These are phyloP conservation scores for Phallus indusiatus DNA, from an alignment of 768 basidiomycete species.

Conservation along the genomic window DNA sequence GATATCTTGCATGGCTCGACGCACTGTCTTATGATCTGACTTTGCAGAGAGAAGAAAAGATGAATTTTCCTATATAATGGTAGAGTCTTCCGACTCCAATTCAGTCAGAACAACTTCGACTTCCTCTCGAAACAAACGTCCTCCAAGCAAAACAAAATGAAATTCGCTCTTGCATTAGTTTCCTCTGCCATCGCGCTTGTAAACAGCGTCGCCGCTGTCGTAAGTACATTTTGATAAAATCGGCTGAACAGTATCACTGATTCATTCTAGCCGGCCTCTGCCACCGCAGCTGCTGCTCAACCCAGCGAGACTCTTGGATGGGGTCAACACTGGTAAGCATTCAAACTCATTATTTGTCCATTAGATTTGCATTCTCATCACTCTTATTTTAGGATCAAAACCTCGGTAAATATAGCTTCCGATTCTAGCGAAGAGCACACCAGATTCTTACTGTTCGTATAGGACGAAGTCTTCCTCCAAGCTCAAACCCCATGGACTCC, in stretches of 20 bases:
- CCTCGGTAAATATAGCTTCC: not conserved
- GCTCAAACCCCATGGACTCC: not conserved
- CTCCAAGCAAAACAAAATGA: not conserved
- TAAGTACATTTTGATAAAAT: not conserved
- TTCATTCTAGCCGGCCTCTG: not conserved
- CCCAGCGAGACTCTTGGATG: constrained; percentile 2
- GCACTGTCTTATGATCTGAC: not conserved
- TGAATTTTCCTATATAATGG: not conserved
- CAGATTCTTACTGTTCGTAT: not conserved
- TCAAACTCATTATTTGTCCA: not conserved
- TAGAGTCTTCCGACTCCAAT: not conserved
- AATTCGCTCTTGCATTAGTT: not conserved
- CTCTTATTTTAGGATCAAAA: not conserved
- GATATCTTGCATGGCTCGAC: not conserved
- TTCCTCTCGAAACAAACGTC: not conserved
- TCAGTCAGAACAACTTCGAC: not conserved
- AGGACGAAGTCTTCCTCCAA: constrained; percentile 4
- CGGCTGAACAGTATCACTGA: not conserved
- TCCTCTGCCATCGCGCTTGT: not conserved
- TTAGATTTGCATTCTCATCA: not conserved
- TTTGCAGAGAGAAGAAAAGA: no score
- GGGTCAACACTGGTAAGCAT: constrained; percentile 4
- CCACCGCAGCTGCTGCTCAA: constrained; percentile 4
- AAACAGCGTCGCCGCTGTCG: not conserved
- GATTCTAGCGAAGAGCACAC: not conserved